These are phyloP conservation scores for Limtongia smithiae DNA, from an alignment of 805 yeast genomes.

Conservation along the genomic window DNA sequence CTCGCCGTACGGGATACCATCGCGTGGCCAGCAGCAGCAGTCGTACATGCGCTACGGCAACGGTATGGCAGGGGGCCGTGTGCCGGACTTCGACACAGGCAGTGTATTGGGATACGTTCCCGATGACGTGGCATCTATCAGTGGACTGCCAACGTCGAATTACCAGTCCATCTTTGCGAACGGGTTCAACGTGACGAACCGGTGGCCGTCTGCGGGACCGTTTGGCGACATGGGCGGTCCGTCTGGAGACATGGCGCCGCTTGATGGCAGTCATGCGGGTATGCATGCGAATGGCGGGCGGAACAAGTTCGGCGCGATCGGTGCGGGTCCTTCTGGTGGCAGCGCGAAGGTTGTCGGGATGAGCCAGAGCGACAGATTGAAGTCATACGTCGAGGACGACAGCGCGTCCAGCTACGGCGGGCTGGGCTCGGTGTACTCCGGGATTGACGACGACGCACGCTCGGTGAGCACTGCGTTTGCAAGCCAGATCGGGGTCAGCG, in stretches of 20 bases:
- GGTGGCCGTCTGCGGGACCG: slow-evolving; percentile 12
- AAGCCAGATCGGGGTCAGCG: slow-evolving; percentile 28
- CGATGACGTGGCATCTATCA: slow-evolving; percentile 27
- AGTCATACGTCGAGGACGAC: slow-evolving; percentile 28
- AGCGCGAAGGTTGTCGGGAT: slow-evolving; percentile 10
- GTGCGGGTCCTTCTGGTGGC: slow-evolving; percentile 4
- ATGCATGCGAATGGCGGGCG: not conserved
- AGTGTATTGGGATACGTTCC: slow-evolving; percentile 42
- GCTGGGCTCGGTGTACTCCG: slow-evolving; percentile 19
- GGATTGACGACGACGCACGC: slow-evolving; percentile 28
- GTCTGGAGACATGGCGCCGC: no score
- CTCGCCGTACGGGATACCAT: not conserved
- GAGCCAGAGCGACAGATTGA: slow-evolving; percentile 29
- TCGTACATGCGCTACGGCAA: not conserved
- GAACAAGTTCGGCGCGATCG: slow-evolving; percentile 15
- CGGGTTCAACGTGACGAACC: slow-evolving; percentile 16
- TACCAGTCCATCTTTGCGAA: slow-evolving; percentile 25
- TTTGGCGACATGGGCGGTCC: not conserved
- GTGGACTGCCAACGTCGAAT: slow-evolving; percentile 3
- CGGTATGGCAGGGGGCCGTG: not conserved
- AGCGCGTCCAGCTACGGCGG: slow-evolving; percentile 18
- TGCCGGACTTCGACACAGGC: slow-evolving; percentile 40
- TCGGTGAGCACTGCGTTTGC: slow-evolving; percentile 32
- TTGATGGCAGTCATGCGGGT: not conserved
- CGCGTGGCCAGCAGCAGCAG: not conserved